Base-by-base conservation (phyloP, 2,329 filamentous ascomycete species). In the Diaporthe sp. region DNA sequence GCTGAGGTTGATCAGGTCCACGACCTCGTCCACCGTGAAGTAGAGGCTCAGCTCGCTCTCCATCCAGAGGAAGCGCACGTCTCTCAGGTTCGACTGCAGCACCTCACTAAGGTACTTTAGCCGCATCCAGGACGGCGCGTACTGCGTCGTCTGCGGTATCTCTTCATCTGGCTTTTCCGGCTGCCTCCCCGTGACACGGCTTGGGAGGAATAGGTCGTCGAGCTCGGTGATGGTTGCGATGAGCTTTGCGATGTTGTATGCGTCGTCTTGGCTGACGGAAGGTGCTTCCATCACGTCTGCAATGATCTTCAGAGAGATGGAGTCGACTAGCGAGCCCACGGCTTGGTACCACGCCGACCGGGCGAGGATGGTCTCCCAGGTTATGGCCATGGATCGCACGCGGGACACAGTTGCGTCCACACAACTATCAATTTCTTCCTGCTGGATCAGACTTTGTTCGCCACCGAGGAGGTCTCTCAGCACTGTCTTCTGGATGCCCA, bases 11-110 rank as follows among this genome's bases (percentile, higher is more conserved):
- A 93, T 89, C 78, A 93, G 80, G 75, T 93, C 91, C 44, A 92
- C 82, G 19, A 92, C 89, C 82, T 93, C 91, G 6, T 87, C 87
- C 10, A 84, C 86, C 0, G 88, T 86, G 77, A 92, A 93, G 80
- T 92, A 91, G 50, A 92, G 80, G 76, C 90, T 92, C 55, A 93
- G 83, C 80, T 92, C 91, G 81, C 90, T 91, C 76, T 93, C 91
- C 78, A 89, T 86, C 91, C 91, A 93, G 50, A 93, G 81, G 76
- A 86, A 92, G 73, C 85, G 86, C 72, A 93, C 88, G 76, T 93
- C 91, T 76, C 88, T 88, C 70, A 93, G 83, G 78, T 93, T 92
- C 77, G 90, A 92, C 83, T 93, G 91, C 77, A 93, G 83, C 37
- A 93, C 88, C 80, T 93, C 89, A 76, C 88, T 88, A 25, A 93